phyloP scores from a whole-genome alignment of 2,329 filamentous ascomycete genomes.

The Penicillium sp. region DNA sequence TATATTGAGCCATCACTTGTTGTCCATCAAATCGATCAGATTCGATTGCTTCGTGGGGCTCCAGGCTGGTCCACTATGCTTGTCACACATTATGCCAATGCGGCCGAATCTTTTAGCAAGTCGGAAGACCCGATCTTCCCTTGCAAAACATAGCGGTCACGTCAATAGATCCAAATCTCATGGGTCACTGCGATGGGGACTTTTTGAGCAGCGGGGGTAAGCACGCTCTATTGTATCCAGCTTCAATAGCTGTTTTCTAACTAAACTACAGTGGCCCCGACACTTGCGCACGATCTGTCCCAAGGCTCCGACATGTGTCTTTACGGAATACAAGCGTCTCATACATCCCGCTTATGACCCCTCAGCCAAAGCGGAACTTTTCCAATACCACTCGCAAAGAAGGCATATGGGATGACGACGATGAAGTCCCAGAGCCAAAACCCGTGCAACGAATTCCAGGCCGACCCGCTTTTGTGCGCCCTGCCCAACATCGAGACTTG shows the following conservation, averaged over 20 bases:
- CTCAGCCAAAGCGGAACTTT: background rate
- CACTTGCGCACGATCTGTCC: background rate
- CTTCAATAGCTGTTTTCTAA: background rate
- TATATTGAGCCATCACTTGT: background rate
- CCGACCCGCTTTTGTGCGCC: background rate
- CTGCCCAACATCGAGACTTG: background rate
- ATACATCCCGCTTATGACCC: background rate
- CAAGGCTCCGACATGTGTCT: background rate
- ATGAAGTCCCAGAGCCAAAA: background rate
- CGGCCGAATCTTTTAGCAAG: constrained; percentile 19
- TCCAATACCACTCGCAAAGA: background rate
- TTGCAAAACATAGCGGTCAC: background rate
- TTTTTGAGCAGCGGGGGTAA: background rate
- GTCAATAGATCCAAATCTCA: background rate
- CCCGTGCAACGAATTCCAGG: background rate
- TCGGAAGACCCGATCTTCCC: constrained; percentile 16
- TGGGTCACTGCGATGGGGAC: background rate
- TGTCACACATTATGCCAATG: constrained; percentile 21
- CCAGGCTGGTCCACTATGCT: constrained; percentile 17
- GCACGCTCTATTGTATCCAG: background rate
- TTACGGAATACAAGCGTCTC: background rate
- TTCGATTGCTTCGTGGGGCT: background rate
- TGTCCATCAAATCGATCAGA: background rate
- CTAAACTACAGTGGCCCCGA: background rate
- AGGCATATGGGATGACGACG: constrained; percentile 6